Evolutionary conservation across 1,284 basidiomycete species (phyloP).

Genomic region (Fomitopsis pinicola): DNA sequence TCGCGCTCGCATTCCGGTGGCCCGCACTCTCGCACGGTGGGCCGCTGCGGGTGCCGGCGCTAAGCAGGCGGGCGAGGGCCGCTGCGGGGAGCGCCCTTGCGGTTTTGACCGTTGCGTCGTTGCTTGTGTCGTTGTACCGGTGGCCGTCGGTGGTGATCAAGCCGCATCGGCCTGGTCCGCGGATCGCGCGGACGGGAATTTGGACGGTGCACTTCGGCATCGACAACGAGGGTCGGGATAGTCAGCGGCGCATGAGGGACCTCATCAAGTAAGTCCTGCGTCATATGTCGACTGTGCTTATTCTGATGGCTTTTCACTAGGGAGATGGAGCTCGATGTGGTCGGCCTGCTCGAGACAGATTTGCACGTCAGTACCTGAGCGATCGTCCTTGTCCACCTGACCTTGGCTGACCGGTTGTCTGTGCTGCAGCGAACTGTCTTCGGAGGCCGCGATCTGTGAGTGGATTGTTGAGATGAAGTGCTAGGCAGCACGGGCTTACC

Average conservation of each 20-base stretch:
- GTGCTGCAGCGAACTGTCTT: slow-evolving; percentile 70
- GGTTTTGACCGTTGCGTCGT: slow-evolving; percentile 43
- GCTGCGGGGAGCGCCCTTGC: slow-evolving; percentile 30
- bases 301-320: slow-evolving; percentile 27
- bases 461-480: slow-evolving; percentile 5
- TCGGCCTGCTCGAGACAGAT: slow-evolving; percentile 87
- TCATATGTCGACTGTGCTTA: neutral
- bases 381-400: neutral
- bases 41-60: slow-evolving; percentile 36
- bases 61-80: slow-evolving; percentile 32
- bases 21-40: slow-evolving; percentile 12
- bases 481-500: neutral
- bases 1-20: slow-evolving; percentile 46
- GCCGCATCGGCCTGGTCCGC: slow-evolving; percentile 64
- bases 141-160: slow-evolving; percentile 42
- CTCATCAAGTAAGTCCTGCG: slow-evolving; percentile 49
- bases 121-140: slow-evolving; percentile 51
- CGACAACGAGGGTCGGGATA: slow-evolving; percentile 79
- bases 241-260: slow-evolving; percentile 74
- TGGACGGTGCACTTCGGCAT: slow-evolving; percentile 94
- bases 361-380: slow-evolving; percentile 55
- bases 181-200: slow-evolving; percentile 83
- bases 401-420: neutral
- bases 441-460: slow-evolving; percentile 85
- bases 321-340: slow-evolving; percentile 79